phyloP scores from a whole-genome alignment of 768 basidiomycete species.

The Leccinum rimulosum region DNA sequence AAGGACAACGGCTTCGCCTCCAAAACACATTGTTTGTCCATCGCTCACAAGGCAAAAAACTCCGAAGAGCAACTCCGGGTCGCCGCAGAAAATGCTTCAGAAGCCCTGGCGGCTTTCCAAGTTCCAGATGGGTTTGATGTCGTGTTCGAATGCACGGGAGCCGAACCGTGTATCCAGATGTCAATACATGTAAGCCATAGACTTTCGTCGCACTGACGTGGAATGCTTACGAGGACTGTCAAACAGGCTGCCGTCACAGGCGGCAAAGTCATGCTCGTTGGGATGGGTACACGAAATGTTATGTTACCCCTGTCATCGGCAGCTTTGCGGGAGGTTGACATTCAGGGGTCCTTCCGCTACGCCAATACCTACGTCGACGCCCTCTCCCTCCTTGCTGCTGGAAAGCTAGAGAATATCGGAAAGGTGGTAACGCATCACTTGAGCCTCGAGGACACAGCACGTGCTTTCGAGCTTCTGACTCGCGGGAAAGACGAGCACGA shows the following conservation, averaged over 20 bases:
- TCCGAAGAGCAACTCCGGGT: slow-evolving; percentile 55
- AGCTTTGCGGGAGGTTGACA: slow-evolving; percentile 86
- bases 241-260: slow-evolving; percentile 75
- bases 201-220: slow-evolving; percentile 9
- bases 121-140: slow-evolving; percentile 82
- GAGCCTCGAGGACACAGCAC: slow-evolving; percentile 56
- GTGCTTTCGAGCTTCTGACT: slow-evolving; percentile 81
- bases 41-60: slow-evolving; percentile 46
- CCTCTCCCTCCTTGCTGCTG: slow-evolving; percentile 65
- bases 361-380: slow-evolving; percentile 91
- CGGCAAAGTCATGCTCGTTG: slow-evolving; percentile 89
- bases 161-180: slow-evolving; percentile 89
- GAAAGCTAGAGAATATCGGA: slow-evolving; percentile 59
- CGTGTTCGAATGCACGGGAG: slow-evolving; percentile 95
- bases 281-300: slow-evolving; percentile 89
- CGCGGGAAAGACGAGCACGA: slow-evolving; percentile 78
- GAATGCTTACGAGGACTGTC: slow-evolving; percentile 13
- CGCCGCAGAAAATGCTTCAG: slow-evolving; percentile 55
- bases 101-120: slow-evolving; percentile 54
- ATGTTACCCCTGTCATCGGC: slow-evolving; percentile 81
- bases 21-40: slow-evolving; percentile 64
- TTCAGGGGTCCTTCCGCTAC: slow-evolving; percentile 89
- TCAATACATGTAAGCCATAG: slow-evolving; percentile 72
- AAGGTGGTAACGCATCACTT: slow-evolving; percentile 82
- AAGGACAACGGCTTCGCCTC: slow-evolving; percentile 72